Evolutionary conservation across 2,329 filamentous ascomycete species (phyloP).

Genomic region (Aschersonia sp.): DNA sequence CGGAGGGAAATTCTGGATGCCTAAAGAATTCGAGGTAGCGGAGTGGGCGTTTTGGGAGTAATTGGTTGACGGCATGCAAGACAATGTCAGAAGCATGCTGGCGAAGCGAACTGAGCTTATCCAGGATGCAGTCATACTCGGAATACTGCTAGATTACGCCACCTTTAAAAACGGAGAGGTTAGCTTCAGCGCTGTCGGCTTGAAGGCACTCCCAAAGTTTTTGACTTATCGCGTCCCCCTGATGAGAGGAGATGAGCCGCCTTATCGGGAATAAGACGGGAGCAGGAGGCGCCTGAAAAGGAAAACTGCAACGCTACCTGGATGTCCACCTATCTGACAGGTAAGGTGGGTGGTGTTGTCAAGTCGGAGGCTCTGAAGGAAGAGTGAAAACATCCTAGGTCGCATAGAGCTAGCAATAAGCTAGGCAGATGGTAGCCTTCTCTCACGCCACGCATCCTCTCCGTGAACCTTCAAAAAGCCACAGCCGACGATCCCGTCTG

Average conservation of each 20-base stretch:
- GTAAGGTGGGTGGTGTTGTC: no score
- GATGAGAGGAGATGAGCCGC: constrained; percentile 1
- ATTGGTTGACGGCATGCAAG: constrained; percentile 5
- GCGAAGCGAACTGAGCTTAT: constrained; percentile 15
- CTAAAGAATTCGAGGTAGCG: constrained; percentile 11
- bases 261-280: background rate
- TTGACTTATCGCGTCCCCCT: constrained; percentile 10
- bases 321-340: no score
- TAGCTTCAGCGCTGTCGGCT: constrained; percentile 6
- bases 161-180: constrained; percentile 12
- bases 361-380: no score
- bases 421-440: no score
- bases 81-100: constrained; percentile 6
- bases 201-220: constrained; percentile 14
- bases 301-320: no score
- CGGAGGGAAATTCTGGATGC: constrained; percentile 11
- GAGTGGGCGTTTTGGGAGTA: constrained; percentile 12
- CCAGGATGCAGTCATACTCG: constrained; percentile 15
- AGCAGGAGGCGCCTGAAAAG: no score
- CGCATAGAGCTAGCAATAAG: no score
- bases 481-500: no score
- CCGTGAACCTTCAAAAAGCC: no score
- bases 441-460: no score
- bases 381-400: no score
- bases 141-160: constrained; percentile 13